A percentile compares a stretch with the other conserved stretches of the same genome.
phyloP scores from a whole-genome alignment of 2,329 filamentous ascomycete genomes.

The Gyromitra esculenta region DNA sequence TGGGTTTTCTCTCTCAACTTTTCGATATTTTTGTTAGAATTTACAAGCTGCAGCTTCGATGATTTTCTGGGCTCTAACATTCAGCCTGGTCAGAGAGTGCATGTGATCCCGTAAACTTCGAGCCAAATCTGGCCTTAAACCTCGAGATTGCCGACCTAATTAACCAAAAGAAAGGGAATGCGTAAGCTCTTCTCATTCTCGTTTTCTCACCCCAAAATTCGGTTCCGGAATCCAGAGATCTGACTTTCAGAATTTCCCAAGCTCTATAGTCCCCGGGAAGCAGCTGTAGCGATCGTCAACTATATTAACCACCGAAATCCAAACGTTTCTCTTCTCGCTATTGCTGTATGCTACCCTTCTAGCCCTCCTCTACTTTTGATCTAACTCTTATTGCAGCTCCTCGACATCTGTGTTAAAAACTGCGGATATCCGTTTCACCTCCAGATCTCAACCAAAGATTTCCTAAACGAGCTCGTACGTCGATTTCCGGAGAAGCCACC shows the following conservation, averaged over 20 bases:
- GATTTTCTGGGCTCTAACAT: slow-evolving; percentile 46
- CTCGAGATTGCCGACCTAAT: slow-evolving; percentile 96
- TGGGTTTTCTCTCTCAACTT: slow-evolving; percentile 60
- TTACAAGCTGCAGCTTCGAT: slow-evolving; percentile 22
- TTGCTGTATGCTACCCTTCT: slow-evolving; percentile 67
- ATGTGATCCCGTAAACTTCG: slow-evolving; percentile 96
- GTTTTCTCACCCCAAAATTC: slow-evolving; percentile 41
- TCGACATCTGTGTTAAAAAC: slow-evolving; percentile 99
- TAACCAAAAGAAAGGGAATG: slow-evolving; percentile 95
- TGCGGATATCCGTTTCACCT: slow-evolving; percentile 99
- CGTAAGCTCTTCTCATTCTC: slow-evolving; percentile 64
- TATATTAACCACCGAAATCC: slow-evolving; percentile 97
- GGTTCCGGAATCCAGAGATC: slow-evolving; percentile 4
- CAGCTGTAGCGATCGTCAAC: slow-evolving; percentile 89
- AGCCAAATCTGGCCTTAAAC: slow-evolving; percentile 94
- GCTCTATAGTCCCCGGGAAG: slow-evolving; percentile 78
- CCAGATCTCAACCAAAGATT: slow-evolving; percentile 98
- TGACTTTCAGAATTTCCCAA: slow-evolving; percentile 27
- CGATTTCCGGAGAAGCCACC: slow-evolving; percentile 94
- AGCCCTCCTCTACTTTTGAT: slow-evolving; percentile 40
- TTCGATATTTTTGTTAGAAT: slow-evolving; percentile 6
- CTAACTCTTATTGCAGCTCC: slow-evolving; percentile 67
- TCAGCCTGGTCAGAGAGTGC: slow-evolving; percentile 73
- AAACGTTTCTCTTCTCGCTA: slow-evolving; percentile 88
- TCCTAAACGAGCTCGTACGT: slow-evolving; percentile 96